Evolutionary conservation across 2,329 filamentous ascomycete genomes (phyloP).

Genomic region (Pseudopithomyces maydicus): DNA sequence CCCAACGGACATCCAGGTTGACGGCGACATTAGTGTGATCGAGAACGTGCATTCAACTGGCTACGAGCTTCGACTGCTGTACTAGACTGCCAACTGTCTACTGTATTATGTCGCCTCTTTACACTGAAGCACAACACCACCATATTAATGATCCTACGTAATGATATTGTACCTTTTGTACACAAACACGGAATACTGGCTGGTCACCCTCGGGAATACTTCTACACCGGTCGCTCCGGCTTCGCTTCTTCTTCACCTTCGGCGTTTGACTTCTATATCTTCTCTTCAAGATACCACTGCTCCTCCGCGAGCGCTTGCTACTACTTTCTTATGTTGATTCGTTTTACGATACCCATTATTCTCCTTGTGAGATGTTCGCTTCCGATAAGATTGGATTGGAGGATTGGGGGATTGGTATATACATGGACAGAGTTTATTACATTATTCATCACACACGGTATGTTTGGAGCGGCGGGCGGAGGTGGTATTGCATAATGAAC

Average conservation of each 20-base stretch:
- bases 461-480: background rate
- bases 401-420: constrained; percentile 27
- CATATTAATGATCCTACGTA: constrained; percentile 27
- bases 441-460: background rate
- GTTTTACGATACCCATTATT: constrained; percentile 46
- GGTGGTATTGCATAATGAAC: constrained; percentile 1
- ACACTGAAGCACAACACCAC: constrained; percentile 3
- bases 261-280: constrained; percentile 22
- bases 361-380: constrained; percentile 14
- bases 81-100: constrained; percentile 32
- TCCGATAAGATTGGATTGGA: constrained; percentile 31
- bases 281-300: constrained; percentile 34
- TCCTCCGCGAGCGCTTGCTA: constrained; percentile 20
- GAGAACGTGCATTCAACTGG: constrained; percentile 52
- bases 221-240: constrained; percentile 8
- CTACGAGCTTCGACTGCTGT: constrained; percentile 57
- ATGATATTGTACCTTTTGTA: constrained; percentile 41
- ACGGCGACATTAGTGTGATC: constrained; percentile 52
- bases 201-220: constrained; percentile 11
- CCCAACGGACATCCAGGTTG: constrained; percentile 53
- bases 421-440: constrained; percentile 2
- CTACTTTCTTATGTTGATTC: constrained; percentile 16
- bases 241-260: constrained; percentile 11
- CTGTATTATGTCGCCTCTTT: constrained; percentile 8
- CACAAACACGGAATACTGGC: constrained; percentile 25